Evolutionary conservation across 2,329 filamentous ascomycete species (phyloP).

Genomic region (Xylaria polymorpha): DNA sequence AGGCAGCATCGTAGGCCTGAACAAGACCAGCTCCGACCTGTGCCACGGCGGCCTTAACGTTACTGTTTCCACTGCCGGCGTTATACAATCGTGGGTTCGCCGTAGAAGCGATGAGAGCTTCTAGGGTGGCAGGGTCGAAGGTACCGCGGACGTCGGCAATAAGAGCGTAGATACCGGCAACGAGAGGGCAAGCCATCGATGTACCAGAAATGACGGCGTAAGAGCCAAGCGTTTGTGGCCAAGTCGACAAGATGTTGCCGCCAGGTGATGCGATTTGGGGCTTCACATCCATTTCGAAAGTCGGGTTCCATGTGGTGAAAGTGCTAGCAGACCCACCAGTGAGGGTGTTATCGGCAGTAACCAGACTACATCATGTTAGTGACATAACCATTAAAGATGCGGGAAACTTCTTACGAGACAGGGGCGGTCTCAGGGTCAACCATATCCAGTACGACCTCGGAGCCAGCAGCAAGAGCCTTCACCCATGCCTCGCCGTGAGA

Average conservation of each 20-base stretch:
- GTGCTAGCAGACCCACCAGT: slow-evolving; percentile 64
- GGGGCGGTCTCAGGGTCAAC: slow-evolving; percentile 54
- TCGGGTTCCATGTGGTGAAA: slow-evolving; percentile 71
- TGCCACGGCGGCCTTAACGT: slow-evolving; percentile 63
- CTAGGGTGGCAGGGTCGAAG: slow-evolving; percentile 61
- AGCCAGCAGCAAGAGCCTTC: slow-evolving; percentile 55
- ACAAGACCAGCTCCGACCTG: slow-evolving; percentile 72
- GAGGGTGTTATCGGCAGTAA: slow-evolving; percentile 53
- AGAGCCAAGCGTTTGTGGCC: slow-evolving; percentile 57
- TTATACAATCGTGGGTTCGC: slow-evolving; percentile 41
- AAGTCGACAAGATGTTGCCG: slow-evolving; percentile 69
- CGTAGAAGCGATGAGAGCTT: slow-evolving; percentile 51
- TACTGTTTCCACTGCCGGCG: slow-evolving; percentile 46
- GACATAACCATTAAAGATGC: background rate
- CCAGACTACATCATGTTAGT: slow-evolving; percentile 50
- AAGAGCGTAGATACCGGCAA: slow-evolving; percentile 66
- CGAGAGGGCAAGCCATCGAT: slow-evolving; percentile 70
- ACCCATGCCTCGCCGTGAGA: slow-evolving; percentile 59
- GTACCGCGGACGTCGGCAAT: slow-evolving; percentile 64
- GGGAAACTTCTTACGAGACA: slow-evolving; percentile 41
- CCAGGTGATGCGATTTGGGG: slow-evolving; percentile 68
- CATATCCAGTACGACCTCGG: slow-evolving; percentile 59
- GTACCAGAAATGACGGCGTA: slow-evolving; percentile 68
- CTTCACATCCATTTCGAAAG: slow-evolving; percentile 67
- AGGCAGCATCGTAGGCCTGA: slow-evolving; percentile 69